These are phyloP conservation scores for Cylindrotheca closterium DNA, from an alignment of 108 stramenopile species.

Conservation along the genomic window DNA sequence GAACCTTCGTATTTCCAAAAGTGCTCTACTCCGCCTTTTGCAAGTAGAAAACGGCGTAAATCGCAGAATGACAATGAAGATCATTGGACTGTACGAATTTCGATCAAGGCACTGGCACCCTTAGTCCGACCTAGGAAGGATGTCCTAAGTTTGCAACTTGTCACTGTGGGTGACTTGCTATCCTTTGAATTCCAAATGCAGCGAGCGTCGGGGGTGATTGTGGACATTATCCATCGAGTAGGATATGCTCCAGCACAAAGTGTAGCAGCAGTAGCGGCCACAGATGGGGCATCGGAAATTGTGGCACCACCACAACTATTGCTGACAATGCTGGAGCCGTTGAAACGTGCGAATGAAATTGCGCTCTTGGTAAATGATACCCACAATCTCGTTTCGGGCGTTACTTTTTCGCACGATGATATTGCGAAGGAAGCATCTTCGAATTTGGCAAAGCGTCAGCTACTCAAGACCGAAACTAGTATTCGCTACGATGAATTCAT, in stretches of 20 bases:
- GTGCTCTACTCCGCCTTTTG: constrained; percentile 37
- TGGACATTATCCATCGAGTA: constrained; percentile 61
- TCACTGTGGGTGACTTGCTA: constrained; percentile 27
- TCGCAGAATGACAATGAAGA: constrained; percentile 13
- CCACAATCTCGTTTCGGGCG: constrained; percentile 21
- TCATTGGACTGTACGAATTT: constrained; percentile 65
- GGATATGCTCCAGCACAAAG: constrained; percentile 55
- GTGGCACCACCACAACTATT: constrained; percentile 62
- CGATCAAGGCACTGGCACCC: constrained; percentile 62
- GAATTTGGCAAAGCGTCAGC: background rate
- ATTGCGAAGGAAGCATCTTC: constrained; percentile 9
- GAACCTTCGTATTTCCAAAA: constrained; percentile 54
- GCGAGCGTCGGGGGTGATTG: constrained; percentile 19
- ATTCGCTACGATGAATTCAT: constrained; percentile 67
- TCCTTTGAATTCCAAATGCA: constrained; percentile 67
- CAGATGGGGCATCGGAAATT: constrained; percentile 64
- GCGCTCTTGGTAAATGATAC: constrained; percentile 64
- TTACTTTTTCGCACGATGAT: constrained; percentile 36
- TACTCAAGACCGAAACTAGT: constrained; percentile 79
- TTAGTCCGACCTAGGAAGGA: constrained; percentile 71
- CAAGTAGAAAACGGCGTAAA: constrained; percentile 10
- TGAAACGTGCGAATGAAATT: constrained; percentile 59
- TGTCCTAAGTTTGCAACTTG: constrained; percentile 54
- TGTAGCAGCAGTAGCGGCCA: constrained; percentile 55
- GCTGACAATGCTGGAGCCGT: constrained; percentile 67